A percentile compares a stretch with the other conserved stretches of the same genome.
Conservation (phyloP, 805 yeast species). For the Tetrapisispora fleetii region DNA sequence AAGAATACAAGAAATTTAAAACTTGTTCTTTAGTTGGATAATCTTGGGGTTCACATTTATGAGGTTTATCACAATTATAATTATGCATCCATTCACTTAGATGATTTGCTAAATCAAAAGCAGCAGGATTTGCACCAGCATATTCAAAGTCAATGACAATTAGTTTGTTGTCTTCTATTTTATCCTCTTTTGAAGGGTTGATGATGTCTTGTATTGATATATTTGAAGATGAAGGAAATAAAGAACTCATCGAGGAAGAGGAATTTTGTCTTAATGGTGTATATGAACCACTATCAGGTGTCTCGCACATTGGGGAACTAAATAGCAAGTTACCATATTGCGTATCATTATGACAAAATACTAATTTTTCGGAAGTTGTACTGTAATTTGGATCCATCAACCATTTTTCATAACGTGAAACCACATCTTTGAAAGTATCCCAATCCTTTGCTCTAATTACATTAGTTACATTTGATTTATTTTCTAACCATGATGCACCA, state of each 20-base stretch:
- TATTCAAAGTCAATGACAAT: conserved; percentile 96
- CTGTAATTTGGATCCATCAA: conserved; percentile 29
- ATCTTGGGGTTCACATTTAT: conserved; percentile 34
- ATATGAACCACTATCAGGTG: not conserved
- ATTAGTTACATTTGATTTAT: conserved; percentile 27
- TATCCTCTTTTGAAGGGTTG: conserved; percentile 31
- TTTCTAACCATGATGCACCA: conserved; percentile 28
- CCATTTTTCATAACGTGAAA: conserved; percentile 53
- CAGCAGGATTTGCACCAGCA: conserved; percentile 83
- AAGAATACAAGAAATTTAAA: conserved; percentile 63
- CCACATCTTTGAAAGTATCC: conserved; percentile 38
- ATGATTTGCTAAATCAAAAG: conserved; percentile 86
- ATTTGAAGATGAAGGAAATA: conserved; percentile 23
- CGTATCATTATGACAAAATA: conserved; percentile 91
- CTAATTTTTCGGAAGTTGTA: conserved; percentile 31
- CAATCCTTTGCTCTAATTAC: conserved; percentile 36
- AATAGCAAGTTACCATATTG: conserved; percentile 90
- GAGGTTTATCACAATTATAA: conserved; percentile 50
- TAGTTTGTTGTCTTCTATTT: conserved; percentile 54
- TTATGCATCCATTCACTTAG: conserved; percentile 96
- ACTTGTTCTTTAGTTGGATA: conserved; percentile 67
- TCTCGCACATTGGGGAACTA: conserved; percentile 39
- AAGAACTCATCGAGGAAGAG: conserved; percentile 15
- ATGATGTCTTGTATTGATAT: conserved; percentile 25
- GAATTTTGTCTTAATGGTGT: conserved; percentile 10